Evolutionary conservation across 495 filamentous ascomycete genomes (phyloP), one percentile per base, ranked within the genome.

Genomic region (Parmelia sp.): DNA sequence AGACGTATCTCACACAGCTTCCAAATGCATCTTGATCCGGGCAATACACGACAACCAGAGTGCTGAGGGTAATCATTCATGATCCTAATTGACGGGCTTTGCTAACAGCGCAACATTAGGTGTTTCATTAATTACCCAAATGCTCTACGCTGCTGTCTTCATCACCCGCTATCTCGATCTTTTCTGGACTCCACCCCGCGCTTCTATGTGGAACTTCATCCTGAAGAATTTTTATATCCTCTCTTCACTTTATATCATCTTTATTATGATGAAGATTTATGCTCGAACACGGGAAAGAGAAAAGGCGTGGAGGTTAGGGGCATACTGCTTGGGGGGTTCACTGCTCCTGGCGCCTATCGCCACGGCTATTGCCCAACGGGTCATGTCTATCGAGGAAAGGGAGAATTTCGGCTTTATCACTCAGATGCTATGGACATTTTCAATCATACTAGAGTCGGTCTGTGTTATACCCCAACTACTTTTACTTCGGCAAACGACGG

Each of bases 61-160:
- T 73, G 88, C 95, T 31, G 94, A 97, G 83, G 93, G 90, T 88
- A 78, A 15, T 75, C 71, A 11, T 45, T 19, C 42, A 35, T 49
- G 14, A 51, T 56, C 36, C 29, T 35, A 57, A 9, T 3, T 11
- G 23, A 21, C 57, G 9, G 60, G 31, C 68, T 73, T 58, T 23
- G 23, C 15, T 63, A 37, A 51, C 42, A 45, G 21, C 53, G 17
- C 11, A 11, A 9, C 44, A 21, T 42, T 68, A 92, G 90, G 92
- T 66, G 86, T 97, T 60, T 96, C 92, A n/a, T 84, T 97, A 67
- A 88, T 98, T 65, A 96, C 92, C 0, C 94, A 98, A 74, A 78
- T 84, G 51, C 85, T 98, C 68, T 98, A 98, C 77, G 83, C 84
- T 36, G 66, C 86, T 62, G 93, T 98, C 44, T 98, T 97, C 77